Evolutionary conservation across 371 early-diverging fungal genomes (phyloP).

Genomic region (Mortierella sp.): DNA sequence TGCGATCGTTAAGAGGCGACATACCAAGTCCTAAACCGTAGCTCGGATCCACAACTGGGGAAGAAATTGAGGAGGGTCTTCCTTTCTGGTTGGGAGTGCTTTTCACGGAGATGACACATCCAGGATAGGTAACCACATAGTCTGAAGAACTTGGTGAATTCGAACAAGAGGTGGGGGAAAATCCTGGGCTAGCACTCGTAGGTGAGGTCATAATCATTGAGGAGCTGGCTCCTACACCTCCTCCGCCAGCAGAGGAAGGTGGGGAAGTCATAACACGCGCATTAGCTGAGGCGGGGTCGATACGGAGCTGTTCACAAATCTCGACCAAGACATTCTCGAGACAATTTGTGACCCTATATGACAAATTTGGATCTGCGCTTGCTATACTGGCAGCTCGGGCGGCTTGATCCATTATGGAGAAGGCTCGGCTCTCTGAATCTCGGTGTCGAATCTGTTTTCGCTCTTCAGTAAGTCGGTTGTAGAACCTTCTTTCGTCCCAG

Average conservation of each 20-base stretch:
- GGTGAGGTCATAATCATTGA: conserved; percentile 50
- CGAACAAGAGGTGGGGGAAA: conserved; percentile 21
- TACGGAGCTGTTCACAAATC: conserved; percentile 50
- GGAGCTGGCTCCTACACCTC: conserved; percentile 17
- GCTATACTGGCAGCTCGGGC: conserved; percentile 61
- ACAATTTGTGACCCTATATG: conserved; percentile 36
- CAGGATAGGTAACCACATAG: conserved; percentile 50
- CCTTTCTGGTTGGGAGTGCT: conserved; percentile 55
- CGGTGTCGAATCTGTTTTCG: conserved; percentile 69
- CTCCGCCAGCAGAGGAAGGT: conserved; percentile 56
- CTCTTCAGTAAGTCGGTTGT: conserved; percentile 72
- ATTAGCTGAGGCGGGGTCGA: conserved; percentile 41
- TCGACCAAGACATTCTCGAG: conserved; percentile 44
- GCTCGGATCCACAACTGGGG: conserved; percentile 35
- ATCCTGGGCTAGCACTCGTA: conserved; percentile 33
- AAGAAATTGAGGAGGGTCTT: conserved; percentile 45
- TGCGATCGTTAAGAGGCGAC: conserved; percentile 46
- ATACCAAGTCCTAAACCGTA: conserved; percentile 44
- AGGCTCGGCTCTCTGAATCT: conserved; percentile 64
- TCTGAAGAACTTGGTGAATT: conserved; percentile 38
- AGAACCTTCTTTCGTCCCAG: conserved; percentile 76
- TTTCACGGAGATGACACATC: conserved; percentile 55
- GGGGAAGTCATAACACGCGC: conserved; percentile 46
- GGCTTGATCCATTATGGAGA: conserved; percentile 64
- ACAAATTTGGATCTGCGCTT: conserved; percentile 47